Conservation (phyloP, 352 stramenopile genomes). For the Phytophthora constricta region DNA sequence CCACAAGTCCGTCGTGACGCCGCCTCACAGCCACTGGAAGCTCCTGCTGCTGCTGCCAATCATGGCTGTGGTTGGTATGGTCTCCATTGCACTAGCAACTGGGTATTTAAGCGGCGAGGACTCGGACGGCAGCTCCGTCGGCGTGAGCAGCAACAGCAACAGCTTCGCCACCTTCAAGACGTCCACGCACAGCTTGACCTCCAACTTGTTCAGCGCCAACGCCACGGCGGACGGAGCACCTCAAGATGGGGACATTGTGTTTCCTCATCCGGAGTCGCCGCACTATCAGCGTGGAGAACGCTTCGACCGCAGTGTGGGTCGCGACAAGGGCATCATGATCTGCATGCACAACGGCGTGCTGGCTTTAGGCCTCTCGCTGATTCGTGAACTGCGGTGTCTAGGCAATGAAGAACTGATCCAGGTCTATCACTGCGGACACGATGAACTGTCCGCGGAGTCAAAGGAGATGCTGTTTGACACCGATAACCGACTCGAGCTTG, state of each 20-base stretch:
- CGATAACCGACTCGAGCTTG: slow-evolving; percentile 41
- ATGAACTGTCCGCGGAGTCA: slow-evolving; percentile 33
- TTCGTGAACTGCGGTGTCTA: slow-evolving; percentile 27
- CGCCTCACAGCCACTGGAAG: slow-evolving; percentile 21
- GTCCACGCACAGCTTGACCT: slow-evolving; percentile 10
- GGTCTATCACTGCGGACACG: slow-evolving; percentile 33
- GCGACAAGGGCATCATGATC: slow-evolving; percentile 38
- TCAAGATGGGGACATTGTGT: slow-evolving; percentile 21
- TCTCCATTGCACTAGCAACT: slow-evolving; percentile 13
- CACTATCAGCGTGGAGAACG: slow-evolving; percentile 27
- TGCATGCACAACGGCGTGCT: slow-evolving; percentile 38
- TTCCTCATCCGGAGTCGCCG: slow-evolving; percentile 21
- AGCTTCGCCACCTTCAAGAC: slow-evolving; percentile 19
- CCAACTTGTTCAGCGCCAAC: slow-evolving; percentile 9
- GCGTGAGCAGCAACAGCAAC: background rate
- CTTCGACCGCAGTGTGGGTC: slow-evolving; percentile 29
- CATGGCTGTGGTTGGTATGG: slow-evolving; percentile 21
- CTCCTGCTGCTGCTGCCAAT: slow-evolving; percentile 19
- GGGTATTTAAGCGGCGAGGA: slow-evolving; percentile 11
- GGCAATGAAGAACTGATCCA: slow-evolving; percentile 32
- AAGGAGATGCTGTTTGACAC: slow-evolving; percentile 23
- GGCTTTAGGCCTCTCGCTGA: slow-evolving; percentile 29
- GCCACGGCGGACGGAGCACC: slow-evolving; percentile 9
- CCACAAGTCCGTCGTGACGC: slow-evolving; percentile 10
- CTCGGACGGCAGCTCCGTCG: slow-evolving; percentile 1